Evolutionary conservation across 2,329 filamentous ascomycete species (phyloP).

Genomic region (Paramyrothecium sp.): DNA sequence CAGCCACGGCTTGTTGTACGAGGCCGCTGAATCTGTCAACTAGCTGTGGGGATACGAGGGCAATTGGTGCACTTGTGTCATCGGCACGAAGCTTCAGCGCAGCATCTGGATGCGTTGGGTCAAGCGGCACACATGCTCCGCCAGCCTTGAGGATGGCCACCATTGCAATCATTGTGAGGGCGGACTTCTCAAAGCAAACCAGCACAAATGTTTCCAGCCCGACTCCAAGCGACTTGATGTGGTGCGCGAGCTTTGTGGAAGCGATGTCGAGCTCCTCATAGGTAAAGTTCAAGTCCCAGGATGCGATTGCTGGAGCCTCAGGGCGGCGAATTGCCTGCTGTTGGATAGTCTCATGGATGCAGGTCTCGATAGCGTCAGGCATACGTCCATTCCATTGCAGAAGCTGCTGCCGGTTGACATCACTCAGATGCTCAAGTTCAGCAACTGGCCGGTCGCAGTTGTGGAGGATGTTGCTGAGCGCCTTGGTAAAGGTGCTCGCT

Average conservation of each 20-base stretch:
- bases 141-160: conserved; percentile 8
- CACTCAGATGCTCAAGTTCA: conserved; percentile 10
- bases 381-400: neutral
- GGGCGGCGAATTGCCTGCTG: neutral
- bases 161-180: neutral
- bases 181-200: conserved; percentile 1
- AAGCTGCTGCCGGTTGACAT: neutral
- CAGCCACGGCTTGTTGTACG: conserved; percentile 1
- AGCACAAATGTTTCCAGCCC: neutral
- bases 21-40: conserved; percentile 4
- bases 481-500: conserved; percentile 11
- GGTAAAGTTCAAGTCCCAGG: conserved; percentile 1
- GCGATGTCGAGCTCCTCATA: neutral
- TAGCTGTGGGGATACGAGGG: conserved; percentile 9
- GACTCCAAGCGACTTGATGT: neutral
- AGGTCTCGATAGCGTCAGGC: neutral
- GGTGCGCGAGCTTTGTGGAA: neutral
- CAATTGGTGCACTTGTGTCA: conserved; percentile 10
- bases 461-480: conserved; percentile 16
- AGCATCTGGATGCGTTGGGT: conserved; percentile 15
- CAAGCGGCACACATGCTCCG: conserved; percentile 15
- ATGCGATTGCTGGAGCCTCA: neutral
- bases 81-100: conserved; percentile 5
- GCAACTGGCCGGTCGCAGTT: conserved; percentile 4
- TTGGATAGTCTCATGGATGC: neutral